Evolutionary conservation across 2,329 filamentous ascomycete genomes (phyloP).

Genomic region (Fusarium pseudocircinatum): DNA sequence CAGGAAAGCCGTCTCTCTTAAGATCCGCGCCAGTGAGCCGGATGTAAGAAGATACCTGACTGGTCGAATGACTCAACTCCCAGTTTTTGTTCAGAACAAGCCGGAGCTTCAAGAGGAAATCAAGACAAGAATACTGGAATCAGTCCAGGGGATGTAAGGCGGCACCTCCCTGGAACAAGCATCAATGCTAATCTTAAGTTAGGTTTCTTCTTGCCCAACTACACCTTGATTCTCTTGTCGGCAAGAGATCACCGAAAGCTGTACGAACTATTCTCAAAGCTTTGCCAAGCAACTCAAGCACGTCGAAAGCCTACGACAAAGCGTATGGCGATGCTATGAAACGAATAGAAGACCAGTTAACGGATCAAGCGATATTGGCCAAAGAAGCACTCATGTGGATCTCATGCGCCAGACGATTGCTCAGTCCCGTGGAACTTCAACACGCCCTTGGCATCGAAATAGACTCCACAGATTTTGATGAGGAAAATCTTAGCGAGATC

Average conservation of each 20-base stretch:
- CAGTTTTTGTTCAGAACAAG: neutral
- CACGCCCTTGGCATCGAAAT: slow-evolving; percentile 54
- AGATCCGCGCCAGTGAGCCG: neutral
- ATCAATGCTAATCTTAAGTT: neutral
- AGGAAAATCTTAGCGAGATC: slow-evolving; percentile 48
- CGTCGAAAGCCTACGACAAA: slow-evolving; percentile 42
- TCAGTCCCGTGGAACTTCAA: slow-evolving; percentile 50
- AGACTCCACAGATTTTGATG: slow-evolving; percentile 42
- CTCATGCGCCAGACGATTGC: slow-evolving; percentile 46
- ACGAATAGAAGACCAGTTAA: slow-evolving; percentile 52
- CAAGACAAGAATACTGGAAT: neutral
- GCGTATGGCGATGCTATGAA: slow-evolving; percentile 56
- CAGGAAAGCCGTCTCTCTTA: neutral
- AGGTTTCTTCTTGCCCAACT: slow-evolving; percentile 36
- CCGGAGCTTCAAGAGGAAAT: slow-evolving; percentile 7
- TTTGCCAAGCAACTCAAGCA: slow-evolving; percentile 30
- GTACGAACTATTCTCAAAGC: neutral
- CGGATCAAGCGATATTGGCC: slow-evolving; percentile 49
- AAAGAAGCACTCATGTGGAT: slow-evolving; percentile 54
- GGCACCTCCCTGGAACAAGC: neutral
- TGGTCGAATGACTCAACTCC: neutral
- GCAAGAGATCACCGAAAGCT: slow-evolving; percentile 28
- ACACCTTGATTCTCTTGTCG: slow-evolving; percentile 29
- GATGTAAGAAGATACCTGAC: neutral
- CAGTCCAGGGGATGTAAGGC: slow-evolving; percentile 7